Evolutionary conservation across 805 yeast genomes (phyloP).

Genomic region (Wickerhamomyces chambardii): DNA sequence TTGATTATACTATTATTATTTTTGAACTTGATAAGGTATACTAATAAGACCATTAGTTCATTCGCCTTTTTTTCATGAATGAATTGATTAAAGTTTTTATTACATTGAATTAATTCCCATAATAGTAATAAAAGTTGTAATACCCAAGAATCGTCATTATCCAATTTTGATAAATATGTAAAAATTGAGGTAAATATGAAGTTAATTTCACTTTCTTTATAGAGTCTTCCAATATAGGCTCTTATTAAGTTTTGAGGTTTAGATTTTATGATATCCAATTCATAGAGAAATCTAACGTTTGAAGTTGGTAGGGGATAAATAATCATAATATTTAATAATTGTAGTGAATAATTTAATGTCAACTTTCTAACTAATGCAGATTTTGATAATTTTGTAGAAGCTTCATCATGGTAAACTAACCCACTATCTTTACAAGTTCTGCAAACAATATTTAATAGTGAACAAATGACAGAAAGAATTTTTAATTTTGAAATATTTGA

Average conservation of each 20-base stretch:
- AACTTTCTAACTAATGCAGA: conserved; percentile 29
- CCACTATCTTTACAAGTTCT: conserved; percentile 44
- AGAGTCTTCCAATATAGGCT: conserved; percentile 40
- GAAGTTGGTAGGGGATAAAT: conserved; percentile 56
- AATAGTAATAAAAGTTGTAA: conserved; percentile 51
- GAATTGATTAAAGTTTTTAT: conserved; percentile 40
- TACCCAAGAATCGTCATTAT: conserved; percentile 37
- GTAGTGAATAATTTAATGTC: conserved; percentile 47
- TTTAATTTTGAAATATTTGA: conserved; percentile 39
- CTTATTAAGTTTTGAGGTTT: conserved; percentile 40
- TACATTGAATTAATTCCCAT: conserved; percentile 76
- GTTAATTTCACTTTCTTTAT: conserved; percentile 44
- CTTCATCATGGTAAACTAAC: conserved; percentile 24
- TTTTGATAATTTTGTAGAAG: conserved; percentile 14
- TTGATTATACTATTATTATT: conserved; percentile 21
- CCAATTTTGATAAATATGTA: conserved; percentile 36
- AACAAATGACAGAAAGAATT: conserved; percentile 47
- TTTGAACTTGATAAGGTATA: conserved; percentile 48
- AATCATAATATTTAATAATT: conserved; percentile 50
- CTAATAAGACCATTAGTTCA: conserved; percentile 42
- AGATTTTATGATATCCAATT: conserved; percentile 20
- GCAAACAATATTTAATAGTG: conserved; percentile 57
- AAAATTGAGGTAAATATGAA: conserved; percentile 40
- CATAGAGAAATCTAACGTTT: conserved; percentile 25
- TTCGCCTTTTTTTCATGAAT: conserved; percentile 37